phyloP scores from a whole-genome alignment of 1,139 yeast genomes.

The Hemisphaericaspora subhashii region DNA sequence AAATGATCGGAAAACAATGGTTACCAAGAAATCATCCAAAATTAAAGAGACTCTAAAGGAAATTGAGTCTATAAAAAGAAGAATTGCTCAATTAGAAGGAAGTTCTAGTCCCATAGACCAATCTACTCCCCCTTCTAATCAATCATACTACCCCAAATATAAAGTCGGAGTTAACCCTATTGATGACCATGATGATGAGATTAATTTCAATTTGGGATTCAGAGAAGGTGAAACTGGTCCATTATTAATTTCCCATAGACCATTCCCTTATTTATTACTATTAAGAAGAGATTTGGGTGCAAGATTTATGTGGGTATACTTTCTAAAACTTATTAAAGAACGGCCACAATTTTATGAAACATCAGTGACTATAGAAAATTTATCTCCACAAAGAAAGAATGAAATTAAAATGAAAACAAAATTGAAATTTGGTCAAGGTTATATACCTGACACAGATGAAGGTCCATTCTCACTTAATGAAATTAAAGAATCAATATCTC shows the following conservation, averaged over 20 bases:
- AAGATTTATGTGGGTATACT: conserved; percentile 15
- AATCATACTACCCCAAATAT: not conserved
- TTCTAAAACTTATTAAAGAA: not conserved
- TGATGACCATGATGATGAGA: conserved; percentile 7
- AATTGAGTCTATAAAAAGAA: conserved; percentile 1
- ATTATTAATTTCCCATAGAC: conserved; percentile 8
- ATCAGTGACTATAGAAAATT: not conserved
- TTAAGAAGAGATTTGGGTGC: conserved; percentile 22
- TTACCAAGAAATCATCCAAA: conserved; percentile 17
- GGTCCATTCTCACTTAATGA: not conserved
- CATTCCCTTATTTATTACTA: conserved; percentile 16
- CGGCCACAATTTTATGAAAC: conserved; percentile 3
- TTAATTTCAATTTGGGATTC: conserved; percentile 15
- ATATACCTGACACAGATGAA: conserved; percentile 11
- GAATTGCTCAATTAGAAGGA: conserved; percentile 7
- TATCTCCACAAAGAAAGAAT: conserved; percentile 2
- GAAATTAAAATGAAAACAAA: conserved; percentile 7
- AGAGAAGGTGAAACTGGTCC: conserved; percentile 9
- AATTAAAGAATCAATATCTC: conserved; percentile 4
- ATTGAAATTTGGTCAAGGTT: conserved; percentile 7
- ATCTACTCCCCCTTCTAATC: not conserved
- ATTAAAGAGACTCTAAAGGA: conserved; percentile 4
- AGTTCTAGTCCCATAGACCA: conserved; percentile 1
- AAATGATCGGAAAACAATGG: conserved; percentile 6
- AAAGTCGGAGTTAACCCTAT: conserved; percentile 14